Evolutionary conservation across 495 filamentous ascomycete species (phyloP).

Genomic region (Ascodesmis nigricans): DNA sequence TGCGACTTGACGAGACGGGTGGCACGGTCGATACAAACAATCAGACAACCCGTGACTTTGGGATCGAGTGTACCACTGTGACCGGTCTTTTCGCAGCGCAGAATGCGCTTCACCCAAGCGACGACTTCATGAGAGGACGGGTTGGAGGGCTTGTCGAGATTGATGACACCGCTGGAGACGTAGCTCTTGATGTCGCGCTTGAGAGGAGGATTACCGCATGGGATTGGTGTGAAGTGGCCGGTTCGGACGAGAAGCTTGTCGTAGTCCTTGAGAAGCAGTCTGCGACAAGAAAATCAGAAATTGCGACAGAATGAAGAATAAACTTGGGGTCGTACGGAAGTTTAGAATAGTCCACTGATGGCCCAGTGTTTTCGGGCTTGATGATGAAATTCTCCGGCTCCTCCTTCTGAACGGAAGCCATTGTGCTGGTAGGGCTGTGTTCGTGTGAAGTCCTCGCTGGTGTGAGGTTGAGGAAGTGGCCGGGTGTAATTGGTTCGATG

Average conservation of each 20-base stretch:
- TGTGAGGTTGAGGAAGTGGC: constrained; percentile 7
- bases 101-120: constrained; percentile 92
- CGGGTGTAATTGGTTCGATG: no score
- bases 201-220: constrained; percentile 60
- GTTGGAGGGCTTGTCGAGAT: constrained; percentile 95
- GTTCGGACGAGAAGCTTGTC: constrained; percentile 67
- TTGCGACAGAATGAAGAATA: neutral
- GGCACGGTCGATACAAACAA: constrained; percentile 86
- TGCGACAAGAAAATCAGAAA: constrained; percentile 2
- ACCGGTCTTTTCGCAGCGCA: constrained; percentile 91
- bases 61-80: constrained; percentile 95
- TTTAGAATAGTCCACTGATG: constrained; percentile 48
- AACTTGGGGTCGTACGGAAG: constrained; percentile 40
- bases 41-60: constrained; percentile 81
- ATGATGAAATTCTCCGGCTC: constrained; percentile 56
- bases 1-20: constrained; percentile 95
- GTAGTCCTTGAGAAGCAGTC: constrained; percentile 63
- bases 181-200: constrained; percentile 89
- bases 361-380: constrained; percentile 58
- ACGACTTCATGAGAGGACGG: constrained; percentile 96
- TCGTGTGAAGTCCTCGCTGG: constrained; percentile 8
- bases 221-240: constrained; percentile 84
- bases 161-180: constrained; percentile 89
- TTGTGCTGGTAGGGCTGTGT: constrained; percentile 20
- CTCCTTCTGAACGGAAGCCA: constrained; percentile 37